Evolutionary conservation across 192 early-diverging fungal species (phyloP), one percentile per base, ranked within the genome.

Genomic region (Entomortierella beljakovae): DNA sequence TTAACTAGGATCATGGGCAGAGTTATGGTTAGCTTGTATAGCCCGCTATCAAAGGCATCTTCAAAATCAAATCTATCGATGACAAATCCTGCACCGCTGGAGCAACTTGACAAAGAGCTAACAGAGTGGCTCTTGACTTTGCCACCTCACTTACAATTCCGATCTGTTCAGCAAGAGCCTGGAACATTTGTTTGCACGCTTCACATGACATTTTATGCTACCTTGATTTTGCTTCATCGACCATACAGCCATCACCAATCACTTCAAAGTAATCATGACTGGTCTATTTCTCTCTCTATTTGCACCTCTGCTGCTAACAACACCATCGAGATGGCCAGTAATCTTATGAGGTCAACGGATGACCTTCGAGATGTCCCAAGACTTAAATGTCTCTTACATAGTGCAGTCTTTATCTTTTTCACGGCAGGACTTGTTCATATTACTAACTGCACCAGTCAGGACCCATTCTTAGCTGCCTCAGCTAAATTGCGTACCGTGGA

Each of bases 201-300:
- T 13, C 88, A 89, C 33, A 85, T 86, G 76, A 64, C 81, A 6
- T 89, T 88, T 54, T 85, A 87, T 37, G 83, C 86, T 1, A 81
- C 81, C 10, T 51, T 89, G 34, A 89, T 86, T 46, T 46, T 89
- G 40, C 58, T 89, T 15, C 88, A 89, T 54, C 77, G 85, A 23
- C 84, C 88, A 3, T 89, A 86, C 67, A 84, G 70, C 40, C 82
- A 67, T 70, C n/a, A n/a, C n/a, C 43, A 46, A 37, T 57, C 68
- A 22, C 29, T 62, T 4, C 37, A 58, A n/a, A 68, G 55, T 35
- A 52, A 61, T 1, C 57, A 63, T 10, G 75, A 69, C 29, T 64
- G 67, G 23, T 64, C 75, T 3, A 70, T 79, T 20, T 84, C 82
- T 2, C 66, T 71, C 34, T 73, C 80, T 4, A 73, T 80, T 42